These are phyloP conservation scores for Pholiota molesta DNA, from an alignment of 768 basidiomycete genomes.

Conservation along the genomic window DNA sequence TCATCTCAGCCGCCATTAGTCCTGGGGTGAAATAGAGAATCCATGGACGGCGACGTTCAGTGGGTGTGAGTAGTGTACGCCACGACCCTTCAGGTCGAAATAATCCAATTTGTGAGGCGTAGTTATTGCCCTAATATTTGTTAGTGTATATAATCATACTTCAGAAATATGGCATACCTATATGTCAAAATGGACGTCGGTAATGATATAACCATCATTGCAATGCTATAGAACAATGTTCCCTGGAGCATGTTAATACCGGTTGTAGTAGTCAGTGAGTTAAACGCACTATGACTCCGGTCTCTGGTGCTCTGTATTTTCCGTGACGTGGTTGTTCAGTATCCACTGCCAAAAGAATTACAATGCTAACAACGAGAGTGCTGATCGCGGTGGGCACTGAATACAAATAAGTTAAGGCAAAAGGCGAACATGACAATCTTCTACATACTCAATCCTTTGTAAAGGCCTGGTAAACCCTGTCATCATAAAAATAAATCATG, in stretches of 20 bases:
- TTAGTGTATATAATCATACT: neutral
- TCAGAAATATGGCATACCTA: conserved; percentile 48
- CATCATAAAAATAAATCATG: neutral
- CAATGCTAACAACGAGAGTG: conserved; percentile 57
- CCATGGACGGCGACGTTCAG: conserved; percentile 80
- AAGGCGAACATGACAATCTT: neutral
- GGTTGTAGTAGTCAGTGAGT: neutral
- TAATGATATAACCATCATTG: conserved; percentile 64
- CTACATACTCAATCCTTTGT: conserved; percentile 71
- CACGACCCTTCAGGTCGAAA: conserved; percentile 57
- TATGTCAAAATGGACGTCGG: conserved; percentile 79
- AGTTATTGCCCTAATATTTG: conserved; percentile 65
- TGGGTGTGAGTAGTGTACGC: conserved; percentile 76
- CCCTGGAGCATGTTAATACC: conserved; percentile 37
- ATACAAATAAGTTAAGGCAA: neutral
- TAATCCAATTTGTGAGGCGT: conserved; percentile 80
- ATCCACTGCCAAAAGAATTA: conserved; percentile 62
- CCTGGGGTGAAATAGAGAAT: conserved; percentile 80
- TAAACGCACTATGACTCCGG: conserved; percentile 49
- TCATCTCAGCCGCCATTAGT: conserved; percentile 60
- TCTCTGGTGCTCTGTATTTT: conserved; percentile 63
- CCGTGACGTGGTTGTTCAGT: conserved; percentile 63
- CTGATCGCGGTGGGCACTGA: conserved; percentile 47
- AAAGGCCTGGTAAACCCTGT: conserved; percentile 71
- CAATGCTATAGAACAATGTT: conserved; percentile 63